Conservation (phyloP, 2,329 filamentous ascomycete genomes). For the Calcarisporium arbuscula region DNA sequence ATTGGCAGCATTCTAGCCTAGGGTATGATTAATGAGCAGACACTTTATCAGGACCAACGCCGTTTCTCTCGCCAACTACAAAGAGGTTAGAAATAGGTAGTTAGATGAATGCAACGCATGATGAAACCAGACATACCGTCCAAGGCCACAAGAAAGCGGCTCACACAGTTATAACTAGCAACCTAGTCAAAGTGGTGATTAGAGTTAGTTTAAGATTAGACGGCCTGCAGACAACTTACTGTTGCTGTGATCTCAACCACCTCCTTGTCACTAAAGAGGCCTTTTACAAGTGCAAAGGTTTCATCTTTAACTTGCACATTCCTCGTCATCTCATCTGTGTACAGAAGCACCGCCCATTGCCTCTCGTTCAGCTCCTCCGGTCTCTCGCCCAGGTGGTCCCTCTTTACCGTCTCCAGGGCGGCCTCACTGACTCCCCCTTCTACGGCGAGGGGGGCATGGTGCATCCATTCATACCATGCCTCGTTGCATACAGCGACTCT, state of each 20-base stretch:
- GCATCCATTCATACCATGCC: conserved; percentile 81
- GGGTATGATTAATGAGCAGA: conserved; percentile 22
- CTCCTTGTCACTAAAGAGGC: conserved; percentile 60
- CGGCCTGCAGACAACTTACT: conserved; percentile 30
- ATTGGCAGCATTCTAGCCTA: too few species aligned
- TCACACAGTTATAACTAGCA: conserved; percentile 80
- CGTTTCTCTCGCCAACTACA: conserved; percentile 52
- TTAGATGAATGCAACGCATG: conserved; percentile 4
- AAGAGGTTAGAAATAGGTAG: conserved; percentile 9
- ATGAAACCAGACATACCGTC: conserved; percentile 49
- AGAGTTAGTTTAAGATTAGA: conserved; percentile 12
- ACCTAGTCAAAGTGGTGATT: conserved; percentile 27
- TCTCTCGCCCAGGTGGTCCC: conserved; percentile 19
- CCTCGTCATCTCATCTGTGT: conserved; percentile 79
- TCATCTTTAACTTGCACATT: conserved; percentile 62
- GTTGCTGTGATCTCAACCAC: conserved; percentile 78
- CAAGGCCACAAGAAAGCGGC: conserved; percentile 73
- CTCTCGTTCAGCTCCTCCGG: conserved; percentile 42
- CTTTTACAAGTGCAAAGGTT: conserved; percentile 59
- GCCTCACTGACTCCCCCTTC: conserved; percentile 49
- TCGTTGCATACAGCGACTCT: conserved; percentile 73
- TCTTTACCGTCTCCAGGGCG: conserved; percentile 40
- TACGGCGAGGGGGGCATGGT: conserved; percentile 64
- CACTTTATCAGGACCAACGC: conserved; percentile 37
- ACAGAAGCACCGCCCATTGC: conserved; percentile 64